Conservation (phyloP, 192 early-diverging fungal genomes). For the Rhizoclosmatium globosum region DNA sequence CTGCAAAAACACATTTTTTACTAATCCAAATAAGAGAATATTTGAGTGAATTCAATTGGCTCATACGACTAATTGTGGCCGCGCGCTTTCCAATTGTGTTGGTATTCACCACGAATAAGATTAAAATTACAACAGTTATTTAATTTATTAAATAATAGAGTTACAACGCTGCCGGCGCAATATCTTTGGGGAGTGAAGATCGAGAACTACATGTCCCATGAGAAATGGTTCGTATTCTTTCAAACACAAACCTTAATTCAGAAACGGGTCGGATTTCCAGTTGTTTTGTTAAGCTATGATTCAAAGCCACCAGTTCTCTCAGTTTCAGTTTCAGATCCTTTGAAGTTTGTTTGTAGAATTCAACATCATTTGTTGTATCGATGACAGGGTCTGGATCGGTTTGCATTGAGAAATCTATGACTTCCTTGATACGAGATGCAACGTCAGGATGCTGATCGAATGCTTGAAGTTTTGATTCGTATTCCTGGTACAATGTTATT, state of each 20-base stretch:
- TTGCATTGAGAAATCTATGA: background rate
- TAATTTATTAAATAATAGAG: too few relatives aligned
- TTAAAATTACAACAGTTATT: too few relatives aligned
- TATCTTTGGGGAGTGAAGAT: too few relatives aligned
- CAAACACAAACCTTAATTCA: background rate
- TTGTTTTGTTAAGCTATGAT: slow-evolving; percentile 51
- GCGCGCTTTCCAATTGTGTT: too few relatives aligned
- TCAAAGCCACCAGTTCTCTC: slow-evolving; percentile 54
- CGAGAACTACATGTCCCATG: too few relatives aligned
- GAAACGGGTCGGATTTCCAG: slow-evolving; percentile 29
- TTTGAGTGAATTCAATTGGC: too few relatives aligned
- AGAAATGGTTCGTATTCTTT: too few relatives aligned
- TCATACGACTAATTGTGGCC: too few relatives aligned
- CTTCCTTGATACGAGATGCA: background rate
- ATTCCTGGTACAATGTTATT: background rate
- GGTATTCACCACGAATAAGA: too few relatives aligned
- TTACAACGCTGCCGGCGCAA: too few relatives aligned
- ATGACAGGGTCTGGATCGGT: background rate
- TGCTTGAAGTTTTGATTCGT: background rate
- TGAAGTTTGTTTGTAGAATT: slow-evolving; percentile 46
- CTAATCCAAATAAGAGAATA: too few relatives aligned
- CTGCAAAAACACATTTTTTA: too few relatives aligned
- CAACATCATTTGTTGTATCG: slow-evolving; percentile 40
- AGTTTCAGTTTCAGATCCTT: slow-evolving; percentile 54
- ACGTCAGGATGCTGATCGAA: background rate